Conservation (phyloP, 495 filamentous ascomycete species). For the Parachaetomium inaequale region DNA sequence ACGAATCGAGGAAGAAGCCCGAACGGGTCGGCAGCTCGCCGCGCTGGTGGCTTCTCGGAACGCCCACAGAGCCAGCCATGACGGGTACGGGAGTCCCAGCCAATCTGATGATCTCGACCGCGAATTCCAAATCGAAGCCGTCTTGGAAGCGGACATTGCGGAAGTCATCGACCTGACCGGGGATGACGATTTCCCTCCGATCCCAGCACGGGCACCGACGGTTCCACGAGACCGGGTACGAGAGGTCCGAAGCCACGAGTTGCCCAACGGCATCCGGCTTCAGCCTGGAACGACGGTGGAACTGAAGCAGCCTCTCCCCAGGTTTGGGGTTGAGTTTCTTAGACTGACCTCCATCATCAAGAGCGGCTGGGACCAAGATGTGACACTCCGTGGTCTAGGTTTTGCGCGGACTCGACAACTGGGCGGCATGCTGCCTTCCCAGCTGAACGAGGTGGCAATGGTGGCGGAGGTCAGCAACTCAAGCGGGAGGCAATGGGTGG, state of each 20-base stretch:
- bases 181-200: neutral
- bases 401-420: constrained; percentile 6
- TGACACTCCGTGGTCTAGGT: constrained; percentile 11
- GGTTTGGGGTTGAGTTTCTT: constrained; percentile 6
- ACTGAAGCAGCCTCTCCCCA: neutral
- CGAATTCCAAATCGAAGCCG: neutral
- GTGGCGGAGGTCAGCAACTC: constrained; percentile 46
- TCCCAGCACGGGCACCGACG: no score
- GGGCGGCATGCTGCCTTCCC: neutral
- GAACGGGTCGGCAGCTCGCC: constrained; percentile 5
- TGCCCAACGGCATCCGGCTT: neutral
- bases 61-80: neutral
- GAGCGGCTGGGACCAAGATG: neutral
- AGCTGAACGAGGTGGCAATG: constrained; percentile 43
- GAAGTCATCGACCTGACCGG: constrained; percentile 18
- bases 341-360: constrained; percentile 14
- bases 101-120: neutral
- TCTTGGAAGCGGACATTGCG: neutral
- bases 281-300: constrained; percentile 1
- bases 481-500: constrained; percentile 34
- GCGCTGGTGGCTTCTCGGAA: neutral
- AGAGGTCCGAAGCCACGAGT: neutral
- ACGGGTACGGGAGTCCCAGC: neutral
- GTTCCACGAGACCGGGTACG: neutral
- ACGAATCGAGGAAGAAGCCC: neutral